Evolutionary conservation across 768 basidiomycete genomes (phyloP).

Genomic region (Phylloporus sp.): DNA sequence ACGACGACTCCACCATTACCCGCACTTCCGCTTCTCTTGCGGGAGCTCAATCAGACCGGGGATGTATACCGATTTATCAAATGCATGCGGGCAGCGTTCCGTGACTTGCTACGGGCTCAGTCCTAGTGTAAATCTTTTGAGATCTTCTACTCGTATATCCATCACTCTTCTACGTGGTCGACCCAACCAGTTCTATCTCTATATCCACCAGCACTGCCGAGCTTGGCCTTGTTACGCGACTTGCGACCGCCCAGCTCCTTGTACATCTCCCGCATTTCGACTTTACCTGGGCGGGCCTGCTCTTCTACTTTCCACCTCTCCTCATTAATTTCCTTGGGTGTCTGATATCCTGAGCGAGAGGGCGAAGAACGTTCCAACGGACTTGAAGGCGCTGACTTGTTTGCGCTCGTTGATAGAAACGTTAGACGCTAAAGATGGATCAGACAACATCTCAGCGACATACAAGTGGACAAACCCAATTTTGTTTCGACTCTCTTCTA

Average conservation of each 20-base stretch:
- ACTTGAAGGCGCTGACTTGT: conserved; percentile 37
- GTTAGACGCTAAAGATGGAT: conserved; percentile 45
- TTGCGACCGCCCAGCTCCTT: conserved; percentile 88
- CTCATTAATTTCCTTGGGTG: conserved; percentile 72
- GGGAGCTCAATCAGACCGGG: conserved; percentile 62
- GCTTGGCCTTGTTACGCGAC: conserved; percentile 64
- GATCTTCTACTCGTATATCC: not conserved
- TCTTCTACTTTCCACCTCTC: conserved; percentile 65
- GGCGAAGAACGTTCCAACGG: conserved; percentile 49
- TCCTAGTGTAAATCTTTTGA: not conserved
- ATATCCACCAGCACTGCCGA: conserved; percentile 54
- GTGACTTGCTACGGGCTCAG: conserved; percentile 16
- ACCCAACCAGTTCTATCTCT: conserved; percentile 82
- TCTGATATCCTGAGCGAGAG: conserved; percentile 60
- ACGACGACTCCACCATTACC: conserved; percentile 71
- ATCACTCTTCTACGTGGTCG: conserved; percentile 30
- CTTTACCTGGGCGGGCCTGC: conserved; percentile 57
- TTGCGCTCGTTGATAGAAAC: conserved; percentile 37
- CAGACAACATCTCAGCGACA: conserved; percentile 9
- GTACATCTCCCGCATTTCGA: conserved; percentile 88
- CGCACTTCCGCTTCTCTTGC: conserved; percentile 60
- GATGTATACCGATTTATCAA: conserved; percentile 72
- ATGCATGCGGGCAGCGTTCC: conserved; percentile 54
- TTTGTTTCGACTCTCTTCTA: conserved; percentile 88
- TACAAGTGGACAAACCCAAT: conserved; percentile 52